Percentiles rank a stretch among this genome's conserved stretches.
These are phyloP conservation scores for Rutstroemia sp. DNA, from an alignment of 2,329 filamentous ascomycete genomes.

Conservation along the genomic window DNA sequence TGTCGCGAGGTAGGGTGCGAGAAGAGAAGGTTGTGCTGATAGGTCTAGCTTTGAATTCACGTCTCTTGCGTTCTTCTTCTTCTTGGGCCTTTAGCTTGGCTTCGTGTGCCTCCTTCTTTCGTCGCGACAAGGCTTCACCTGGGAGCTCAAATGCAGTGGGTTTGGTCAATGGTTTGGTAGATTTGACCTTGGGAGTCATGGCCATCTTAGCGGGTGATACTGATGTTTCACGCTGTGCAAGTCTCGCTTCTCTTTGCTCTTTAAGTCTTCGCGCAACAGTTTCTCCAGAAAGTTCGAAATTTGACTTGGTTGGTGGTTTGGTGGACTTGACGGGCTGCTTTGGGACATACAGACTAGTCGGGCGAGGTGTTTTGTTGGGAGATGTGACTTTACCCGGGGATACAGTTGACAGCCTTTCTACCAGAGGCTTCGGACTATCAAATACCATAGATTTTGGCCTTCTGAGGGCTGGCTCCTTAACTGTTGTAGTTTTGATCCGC, in stretches of 20 bases:
- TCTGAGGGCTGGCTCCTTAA: constrained; percentile 19
- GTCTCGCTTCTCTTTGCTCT: constrained; percentile 51
- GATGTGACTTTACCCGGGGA: constrained; percentile 13
- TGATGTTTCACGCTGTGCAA: constrained; percentile 32
- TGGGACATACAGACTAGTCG: constrained; percentile 34
- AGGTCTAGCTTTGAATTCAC: constrained; percentile 58
- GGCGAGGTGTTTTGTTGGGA: constrained; percentile 19
- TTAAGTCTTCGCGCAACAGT: constrained; percentile 50
- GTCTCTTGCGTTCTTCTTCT: constrained; percentile 51
- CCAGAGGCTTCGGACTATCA: constrained; percentile 7
- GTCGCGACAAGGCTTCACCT: constrained; percentile 47
- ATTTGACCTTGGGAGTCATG: constrained; percentile 38
- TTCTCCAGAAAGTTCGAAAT: constrained; percentile 57
- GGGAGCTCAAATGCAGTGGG: constrained; percentile 52
- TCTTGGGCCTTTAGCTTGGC: constrained; percentile 48
- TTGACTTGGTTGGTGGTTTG: constrained; percentile 46
- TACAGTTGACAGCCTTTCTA: constrained; percentile 26
- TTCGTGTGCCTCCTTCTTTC: constrained; percentile 47
- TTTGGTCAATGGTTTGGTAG: constrained; percentile 43
- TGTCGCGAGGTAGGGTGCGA: constrained; percentile 43
- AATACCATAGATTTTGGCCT: constrained; percentile 25
- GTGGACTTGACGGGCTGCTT: constrained; percentile 44
- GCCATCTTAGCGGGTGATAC: constrained; percentile 31
- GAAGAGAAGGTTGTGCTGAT: constrained; percentile 38
- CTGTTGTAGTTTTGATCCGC: constrained; percentile 33